Evolutionary conservation across 257 asterid species (phyloP).

Genomic region (Forsythia viridissima): DNA sequence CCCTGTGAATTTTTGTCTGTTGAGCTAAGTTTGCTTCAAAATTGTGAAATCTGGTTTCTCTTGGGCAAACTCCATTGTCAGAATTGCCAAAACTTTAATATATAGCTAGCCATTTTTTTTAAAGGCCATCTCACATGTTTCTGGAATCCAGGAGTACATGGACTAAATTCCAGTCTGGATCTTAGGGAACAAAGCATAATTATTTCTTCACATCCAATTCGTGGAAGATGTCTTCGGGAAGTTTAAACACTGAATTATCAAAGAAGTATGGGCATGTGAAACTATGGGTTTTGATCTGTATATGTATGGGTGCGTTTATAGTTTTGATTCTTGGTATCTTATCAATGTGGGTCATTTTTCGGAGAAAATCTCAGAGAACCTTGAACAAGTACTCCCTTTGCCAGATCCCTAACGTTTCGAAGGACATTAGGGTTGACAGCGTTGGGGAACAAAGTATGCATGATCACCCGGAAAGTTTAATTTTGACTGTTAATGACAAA

Average conservation of each 20-base stretch:
- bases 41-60: neutral
- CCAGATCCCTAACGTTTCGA: conserved; percentile 78
- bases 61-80: neutral
- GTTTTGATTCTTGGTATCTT: conserved; percentile 70
- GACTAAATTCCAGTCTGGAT: conserved; percentile 29
- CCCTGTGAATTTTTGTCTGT: neutral
- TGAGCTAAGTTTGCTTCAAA: conserved; percentile 16
- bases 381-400: conserved; percentile 46
- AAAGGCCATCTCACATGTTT: conserved; percentile 26
- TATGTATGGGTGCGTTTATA: conserved; percentile 74
- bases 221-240: conserved; percentile 61
- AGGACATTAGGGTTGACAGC: conserved; percentile 77
- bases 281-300: conserved; percentile 82
- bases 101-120: conserved; percentile 24
- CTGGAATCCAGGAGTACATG: conserved; percentile 54
- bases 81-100: neutral
- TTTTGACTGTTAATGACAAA: conserved; percentile 56
- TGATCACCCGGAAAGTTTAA: conserved; percentile 51
- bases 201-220: conserved; percentile 12
- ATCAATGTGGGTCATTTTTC: conserved; percentile 68
- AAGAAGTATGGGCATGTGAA: conserved; percentile 70
- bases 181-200: conserved; percentile 16
- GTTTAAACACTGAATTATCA: conserved; percentile 54
- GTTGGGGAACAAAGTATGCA: conserved; percentile 46
- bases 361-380: conserved; percentile 65